These are phyloP conservation scores for Cyclocybe cylindracea DNA, from an alignment of 768 basidiomycete genomes.

Conservation along the genomic window DNA sequence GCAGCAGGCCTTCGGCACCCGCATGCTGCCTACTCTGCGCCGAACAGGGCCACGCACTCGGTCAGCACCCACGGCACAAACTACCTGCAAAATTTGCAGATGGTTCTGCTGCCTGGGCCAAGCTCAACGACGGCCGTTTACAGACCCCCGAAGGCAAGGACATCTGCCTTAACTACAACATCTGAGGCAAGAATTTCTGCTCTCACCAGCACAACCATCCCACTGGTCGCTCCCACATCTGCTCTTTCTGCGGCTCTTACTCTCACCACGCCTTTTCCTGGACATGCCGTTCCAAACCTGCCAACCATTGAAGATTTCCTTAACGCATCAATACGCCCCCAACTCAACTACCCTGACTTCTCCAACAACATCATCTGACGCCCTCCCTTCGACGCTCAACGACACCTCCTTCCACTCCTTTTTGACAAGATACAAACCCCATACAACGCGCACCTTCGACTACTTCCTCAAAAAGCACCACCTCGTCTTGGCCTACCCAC, in stretches of 20 bases:
- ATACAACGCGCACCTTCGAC: too few relatives aligned
- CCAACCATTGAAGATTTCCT: neutral
- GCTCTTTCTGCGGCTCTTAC: conserved; percentile 7
- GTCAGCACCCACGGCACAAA: conserved; percentile 1
- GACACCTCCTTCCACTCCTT: neutral
- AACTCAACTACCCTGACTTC: conserved; percentile 6
- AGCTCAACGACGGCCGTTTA: conserved; percentile 4
- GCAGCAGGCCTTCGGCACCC: conserved; percentile 13
- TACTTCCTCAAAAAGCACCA: too few relatives aligned
- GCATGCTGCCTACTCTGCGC: conserved; percentile 22
- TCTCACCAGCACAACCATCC: too few relatives aligned
- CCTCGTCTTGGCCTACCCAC: too few relatives aligned
- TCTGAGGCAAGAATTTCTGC: conserved; percentile 5
- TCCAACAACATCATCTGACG: neutral
- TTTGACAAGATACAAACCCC: conserved; percentile 11
- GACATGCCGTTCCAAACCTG: neutral
- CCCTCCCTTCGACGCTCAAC: neutral
- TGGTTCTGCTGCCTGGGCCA: conserved; percentile 10
- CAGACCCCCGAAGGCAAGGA: conserved; percentile 6
- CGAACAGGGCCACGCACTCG: conserved; percentile 15
- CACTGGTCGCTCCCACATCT: neutral
- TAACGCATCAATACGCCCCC: neutral
- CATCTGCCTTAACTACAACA: conserved; percentile 21
- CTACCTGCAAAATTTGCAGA: conserved; percentile 3
- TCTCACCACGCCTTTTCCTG: conserved; percentile 8